A percentile compares a stretch with the other conserved stretches of the same genome.
Evolutionary conservation across 2,329 filamentous ascomycete genomes (phyloP).

Genomic region (Paecilomyces sp.): DNA sequence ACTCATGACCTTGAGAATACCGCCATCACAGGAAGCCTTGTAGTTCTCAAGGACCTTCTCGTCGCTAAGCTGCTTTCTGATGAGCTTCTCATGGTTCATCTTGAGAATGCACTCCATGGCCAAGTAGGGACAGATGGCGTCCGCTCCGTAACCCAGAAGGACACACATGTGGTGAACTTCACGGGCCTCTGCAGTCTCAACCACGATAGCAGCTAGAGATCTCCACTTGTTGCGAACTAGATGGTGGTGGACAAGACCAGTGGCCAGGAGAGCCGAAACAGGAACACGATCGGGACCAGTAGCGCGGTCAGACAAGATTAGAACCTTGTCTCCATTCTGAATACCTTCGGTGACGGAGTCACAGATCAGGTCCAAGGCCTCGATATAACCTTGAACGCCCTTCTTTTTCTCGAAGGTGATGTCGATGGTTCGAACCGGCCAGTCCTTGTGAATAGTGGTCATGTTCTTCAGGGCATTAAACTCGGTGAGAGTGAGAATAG

Average conservation of each 20-base stretch:
- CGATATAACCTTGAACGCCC: conserved; percentile 75
- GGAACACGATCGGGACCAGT: conserved; percentile 75
- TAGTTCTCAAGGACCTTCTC: conserved; percentile 88
- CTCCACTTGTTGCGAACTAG: conserved; percentile 94
- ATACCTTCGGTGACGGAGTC: conserved; percentile 77
- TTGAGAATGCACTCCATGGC: conserved; percentile 95
- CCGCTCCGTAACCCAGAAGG: conserved; percentile 89
- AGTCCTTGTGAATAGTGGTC: conserved; percentile 62
- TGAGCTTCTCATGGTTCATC: conserved; percentile 87
- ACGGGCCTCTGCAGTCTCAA: conserved; percentile 91
- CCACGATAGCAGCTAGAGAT: conserved; percentile 74
- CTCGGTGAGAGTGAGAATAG: conserved; percentile 80
- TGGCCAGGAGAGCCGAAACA: conserved; percentile 79
- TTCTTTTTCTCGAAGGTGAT: conserved; percentile 86
- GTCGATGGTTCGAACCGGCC: conserved; percentile 86
- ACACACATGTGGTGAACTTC: conserved; percentile 99
- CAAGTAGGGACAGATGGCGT: conserved; percentile 90
- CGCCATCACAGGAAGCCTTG: conserved; percentile 92
- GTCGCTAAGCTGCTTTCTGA: conserved; percentile 79
- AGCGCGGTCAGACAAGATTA: conserved; percentile 83
- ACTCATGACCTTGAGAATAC: conserved; percentile 97
- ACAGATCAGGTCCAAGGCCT: conserved; percentile 83
- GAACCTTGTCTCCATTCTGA: conserved; percentile 72
- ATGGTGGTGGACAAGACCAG: conserved; percentile 91
- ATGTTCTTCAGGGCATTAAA: conserved; percentile 84